A percentile compares a stretch with the other conserved stretches of the same genome.
These are phyloP conservation scores for Suillus variegatus DNA, from an alignment of 768 basidiomycete species.

Conservation along the genomic window DNA sequence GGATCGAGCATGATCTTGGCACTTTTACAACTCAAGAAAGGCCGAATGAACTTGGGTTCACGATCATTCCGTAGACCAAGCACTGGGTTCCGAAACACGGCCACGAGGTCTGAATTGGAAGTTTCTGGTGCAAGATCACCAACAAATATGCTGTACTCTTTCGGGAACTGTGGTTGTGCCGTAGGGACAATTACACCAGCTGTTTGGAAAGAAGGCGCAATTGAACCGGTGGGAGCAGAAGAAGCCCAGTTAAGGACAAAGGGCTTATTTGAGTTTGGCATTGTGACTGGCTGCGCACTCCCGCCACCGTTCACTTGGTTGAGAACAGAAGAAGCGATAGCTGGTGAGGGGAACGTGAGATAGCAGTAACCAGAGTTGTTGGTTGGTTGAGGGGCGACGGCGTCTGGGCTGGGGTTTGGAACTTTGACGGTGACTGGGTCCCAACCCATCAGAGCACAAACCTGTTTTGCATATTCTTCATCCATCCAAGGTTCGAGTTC, in stretches of 20 bases:
- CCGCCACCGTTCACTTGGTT: constrained; percentile 57
- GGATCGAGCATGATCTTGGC: constrained; percentile 96
- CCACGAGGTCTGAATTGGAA: constrained; percentile 94
- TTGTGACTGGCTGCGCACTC: constrained; percentile 50
- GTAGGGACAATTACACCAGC: constrained; percentile 28
- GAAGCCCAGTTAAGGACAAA: constrained; percentile 83
- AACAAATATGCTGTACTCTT: constrained; percentile 93
- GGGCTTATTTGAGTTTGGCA: constrained; percentile 86
- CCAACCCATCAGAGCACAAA: constrained; percentile 87
- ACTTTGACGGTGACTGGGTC: constrained; percentile 74
- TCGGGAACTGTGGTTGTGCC: constrained; percentile 61
- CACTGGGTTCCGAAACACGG: constrained; percentile 88
- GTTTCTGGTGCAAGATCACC: constrained; percentile 93
- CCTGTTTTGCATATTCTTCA: constrained; percentile 90
- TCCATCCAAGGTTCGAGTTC: constrained; percentile 97
- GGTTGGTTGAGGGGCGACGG: constrained; percentile 55
- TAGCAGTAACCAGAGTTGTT: constrained; percentile 91
- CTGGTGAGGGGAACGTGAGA: constrained; percentile 77
- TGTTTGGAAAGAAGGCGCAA: constrained; percentile 32
- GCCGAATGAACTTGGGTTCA: constrained; percentile 85
- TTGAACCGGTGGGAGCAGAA: constrained; percentile 37
- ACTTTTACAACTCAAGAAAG: constrained; percentile 91
- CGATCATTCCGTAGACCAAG: constrained; percentile 83
- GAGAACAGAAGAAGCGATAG: constrained; percentile 70
- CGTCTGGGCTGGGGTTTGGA: constrained; percentile 60